phyloP scores from a whole-genome alignment of 495 filamentous ascomycete genomes.

The Podospora comata region DNA sequence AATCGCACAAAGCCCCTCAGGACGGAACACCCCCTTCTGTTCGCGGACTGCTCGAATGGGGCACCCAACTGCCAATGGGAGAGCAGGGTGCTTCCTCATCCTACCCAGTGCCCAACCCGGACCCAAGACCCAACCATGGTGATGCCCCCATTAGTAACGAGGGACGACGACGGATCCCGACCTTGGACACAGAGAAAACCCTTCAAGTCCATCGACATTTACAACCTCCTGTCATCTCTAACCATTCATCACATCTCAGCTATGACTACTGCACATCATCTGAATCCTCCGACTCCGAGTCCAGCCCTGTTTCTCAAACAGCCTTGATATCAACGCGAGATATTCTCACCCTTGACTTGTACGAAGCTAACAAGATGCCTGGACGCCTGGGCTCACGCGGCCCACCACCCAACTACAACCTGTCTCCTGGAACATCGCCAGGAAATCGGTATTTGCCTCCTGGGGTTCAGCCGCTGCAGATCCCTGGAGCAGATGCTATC shows the following conservation, averaged over 20 bases:
- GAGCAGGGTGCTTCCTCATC: slow-evolving; percentile 13
- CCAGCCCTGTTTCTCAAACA: slow-evolving; percentile 24
- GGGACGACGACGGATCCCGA: slow-evolving; percentile 32
- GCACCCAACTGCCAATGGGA: slow-evolving; percentile 22
- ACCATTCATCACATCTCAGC: slow-evolving; percentile 29
- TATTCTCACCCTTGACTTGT: slow-evolving; percentile 41
- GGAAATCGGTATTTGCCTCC: slow-evolving; percentile 24
- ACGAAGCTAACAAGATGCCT: slow-evolving; percentile 29
- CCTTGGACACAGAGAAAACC: slow-evolving; percentile 15
- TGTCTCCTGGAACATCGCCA: slow-evolving; percentile 36
- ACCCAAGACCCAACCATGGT: slow-evolving; percentile 24
- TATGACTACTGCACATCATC: slow-evolving; percentile 37
- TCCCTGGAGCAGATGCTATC: slow-evolving; percentile 20
- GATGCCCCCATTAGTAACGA: slow-evolving; percentile 34
- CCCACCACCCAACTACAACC: slow-evolving; percentile 23
- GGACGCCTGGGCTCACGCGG: slow-evolving; percentile 31
- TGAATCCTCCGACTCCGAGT: slow-evolving; percentile 29
- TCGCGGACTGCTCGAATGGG: slow-evolving; percentile 36
- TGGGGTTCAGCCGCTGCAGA: slow-evolving; percentile 23
- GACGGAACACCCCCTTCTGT: slow-evolving; percentile 41
- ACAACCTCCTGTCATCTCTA: slow-evolving; percentile 19
- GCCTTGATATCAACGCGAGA: slow-evolving; percentile 47
- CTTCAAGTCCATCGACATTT: slow-evolving; percentile 21
- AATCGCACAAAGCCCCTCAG: slow-evolving; percentile 35
- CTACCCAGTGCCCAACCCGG: slow-evolving; percentile 25